Evolutionary conservation across 208 protist species (phyloP).

Genomic region (Willaertia magna): DNA sequence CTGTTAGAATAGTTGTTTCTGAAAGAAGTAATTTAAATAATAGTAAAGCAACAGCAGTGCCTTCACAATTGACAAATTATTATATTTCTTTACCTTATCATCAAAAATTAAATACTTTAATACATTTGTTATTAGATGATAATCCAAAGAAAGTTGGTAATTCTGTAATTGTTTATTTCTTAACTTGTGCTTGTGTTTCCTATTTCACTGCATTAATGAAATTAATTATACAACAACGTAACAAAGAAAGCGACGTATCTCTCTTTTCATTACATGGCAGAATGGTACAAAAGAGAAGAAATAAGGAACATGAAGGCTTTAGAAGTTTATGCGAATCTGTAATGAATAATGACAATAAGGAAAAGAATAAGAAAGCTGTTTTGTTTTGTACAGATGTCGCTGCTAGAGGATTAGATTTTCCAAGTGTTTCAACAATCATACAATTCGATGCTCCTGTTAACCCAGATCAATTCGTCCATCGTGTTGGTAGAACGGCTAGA

Average conservation of each 20-base stretch:
- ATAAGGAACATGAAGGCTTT: slow-evolving; percentile 48
- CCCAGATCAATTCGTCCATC: slow-evolving; percentile 84
- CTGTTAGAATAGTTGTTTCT: background rate
- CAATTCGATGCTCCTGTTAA: slow-evolving; percentile 92
- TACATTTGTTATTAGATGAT: background rate
- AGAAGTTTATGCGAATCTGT: slow-evolving; percentile 37
- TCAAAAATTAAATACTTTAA: background rate
- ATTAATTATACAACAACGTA: slow-evolving; percentile 21
- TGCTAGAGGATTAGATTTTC: slow-evolving; percentile 87
- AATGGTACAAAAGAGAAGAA: slow-evolving; percentile 68
- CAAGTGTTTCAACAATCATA: slow-evolving; percentile 79
- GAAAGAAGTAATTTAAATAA: background rate
- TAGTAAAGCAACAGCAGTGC: background rate
- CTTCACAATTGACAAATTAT: slow-evolving; percentile 51
- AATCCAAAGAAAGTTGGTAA: background rate
- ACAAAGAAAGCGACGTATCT: background rate
- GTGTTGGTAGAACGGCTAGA: slow-evolving; percentile 86
- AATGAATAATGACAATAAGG: background rate
- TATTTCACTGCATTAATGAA: slow-evolving; percentile 30
- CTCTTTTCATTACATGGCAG: slow-evolving; percentile 73
- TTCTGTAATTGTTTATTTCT: slow-evolving; percentile 70
- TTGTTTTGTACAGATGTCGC: slow-evolving; percentile 88
- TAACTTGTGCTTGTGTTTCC: slow-evolving; percentile 74
- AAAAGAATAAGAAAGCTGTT: slow-evolving; percentile 36
- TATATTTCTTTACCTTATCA: slow-evolving; percentile 30